These are phyloP conservation scores for Macrotyloma uniflorum DNA, from an alignment of 306 rosid genomes.

Conservation along the genomic window DNA sequence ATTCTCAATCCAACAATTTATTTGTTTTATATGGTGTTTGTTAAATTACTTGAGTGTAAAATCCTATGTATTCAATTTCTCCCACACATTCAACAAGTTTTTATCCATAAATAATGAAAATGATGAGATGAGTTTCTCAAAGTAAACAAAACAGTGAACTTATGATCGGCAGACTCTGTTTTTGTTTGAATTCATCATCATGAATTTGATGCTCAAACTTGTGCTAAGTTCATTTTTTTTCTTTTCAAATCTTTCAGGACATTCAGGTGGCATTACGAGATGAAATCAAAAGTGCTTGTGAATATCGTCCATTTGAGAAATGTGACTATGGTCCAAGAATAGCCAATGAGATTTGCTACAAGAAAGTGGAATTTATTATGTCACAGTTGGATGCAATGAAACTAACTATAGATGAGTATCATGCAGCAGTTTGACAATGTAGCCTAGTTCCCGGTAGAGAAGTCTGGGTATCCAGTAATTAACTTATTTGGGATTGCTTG, in stretches of 20 bases:
- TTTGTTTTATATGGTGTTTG: background rate
- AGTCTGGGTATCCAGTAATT: background rate
- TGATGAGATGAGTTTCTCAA: background rate
- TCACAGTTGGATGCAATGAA: constrained; percentile 81
- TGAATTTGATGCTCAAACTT: constrained; percentile 3
- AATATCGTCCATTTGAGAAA: constrained; percentile 94
- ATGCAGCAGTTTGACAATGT: constrained; percentile 49
- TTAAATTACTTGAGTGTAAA: background rate
- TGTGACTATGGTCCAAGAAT: constrained; percentile 88
- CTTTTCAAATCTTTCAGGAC: constrained; percentile 50
- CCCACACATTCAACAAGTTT: background rate
- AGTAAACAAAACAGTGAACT: background rate
- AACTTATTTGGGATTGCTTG: background rate
- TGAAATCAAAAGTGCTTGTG: constrained; percentile 94
- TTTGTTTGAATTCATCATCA: constrained; percentile 25
- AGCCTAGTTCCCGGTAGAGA: constrained; percentile 27
- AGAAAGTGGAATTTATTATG: constrained; percentile 71
- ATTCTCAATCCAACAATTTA: too few relatives aligned
- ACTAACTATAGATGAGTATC: constrained; percentile 73
- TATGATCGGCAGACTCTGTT: background rate
- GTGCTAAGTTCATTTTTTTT: background rate
- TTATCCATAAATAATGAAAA: too few relatives aligned
- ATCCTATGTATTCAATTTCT: background rate
- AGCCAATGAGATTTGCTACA: constrained; percentile 81
- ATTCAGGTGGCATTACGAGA: constrained; percentile 87